These are phyloP conservation scores for Pichia rugopelliculosa DNA, from an alignment of 805 yeast genomes.

Conservation along the genomic window DNA sequence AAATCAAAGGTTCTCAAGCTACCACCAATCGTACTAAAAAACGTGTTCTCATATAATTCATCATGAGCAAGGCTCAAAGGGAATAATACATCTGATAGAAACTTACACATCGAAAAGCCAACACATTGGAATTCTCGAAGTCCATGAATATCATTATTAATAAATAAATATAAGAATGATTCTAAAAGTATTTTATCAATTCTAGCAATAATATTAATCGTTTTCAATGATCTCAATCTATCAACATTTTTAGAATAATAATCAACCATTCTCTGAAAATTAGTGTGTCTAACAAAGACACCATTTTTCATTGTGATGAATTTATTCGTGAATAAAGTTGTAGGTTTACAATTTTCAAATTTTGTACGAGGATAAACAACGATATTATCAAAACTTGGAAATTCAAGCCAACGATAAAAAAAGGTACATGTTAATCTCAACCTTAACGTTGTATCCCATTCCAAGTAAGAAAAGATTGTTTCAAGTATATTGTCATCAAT, in stretches of 20 bases:
- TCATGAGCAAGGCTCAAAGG: neutral
- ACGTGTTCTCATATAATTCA: neutral
- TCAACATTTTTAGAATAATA: neutral
- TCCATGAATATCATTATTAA: no score
- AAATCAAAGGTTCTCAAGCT: neutral
- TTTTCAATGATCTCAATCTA: neutral
- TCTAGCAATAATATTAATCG: neutral
- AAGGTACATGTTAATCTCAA: neutral
- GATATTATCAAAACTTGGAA: neutral
- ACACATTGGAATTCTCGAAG: neutral
- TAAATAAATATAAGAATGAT: neutral
- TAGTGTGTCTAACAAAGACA: neutral
- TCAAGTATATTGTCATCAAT: neutral
- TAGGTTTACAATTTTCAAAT: neutral
- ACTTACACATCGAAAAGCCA: neutral
- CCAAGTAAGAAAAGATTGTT: neutral
- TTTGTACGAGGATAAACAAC: neutral
- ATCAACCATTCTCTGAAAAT: neutral
- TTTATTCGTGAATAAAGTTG: neutral
- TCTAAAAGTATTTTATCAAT: neutral
- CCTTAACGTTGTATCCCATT: neutral
- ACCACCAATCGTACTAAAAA: neutral
- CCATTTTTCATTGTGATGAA: neutral
- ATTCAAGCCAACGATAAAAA: neutral
- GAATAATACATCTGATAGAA: neutral